Evolutionary conservation across 768 basidiomycete genomes (phyloP).

Genomic region (Paxillus involutus): DNA sequence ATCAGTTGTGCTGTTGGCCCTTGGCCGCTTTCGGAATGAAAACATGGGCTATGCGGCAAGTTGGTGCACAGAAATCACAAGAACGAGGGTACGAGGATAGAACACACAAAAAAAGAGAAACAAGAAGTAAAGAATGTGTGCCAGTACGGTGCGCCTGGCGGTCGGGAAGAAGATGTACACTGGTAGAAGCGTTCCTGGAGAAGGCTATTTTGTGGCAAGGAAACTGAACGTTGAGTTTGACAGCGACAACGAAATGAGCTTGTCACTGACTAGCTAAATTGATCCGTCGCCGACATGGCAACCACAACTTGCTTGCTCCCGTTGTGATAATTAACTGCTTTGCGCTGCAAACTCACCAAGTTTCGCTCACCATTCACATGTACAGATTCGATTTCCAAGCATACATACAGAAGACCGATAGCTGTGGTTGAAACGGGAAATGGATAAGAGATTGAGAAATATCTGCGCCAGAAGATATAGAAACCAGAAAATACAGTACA

Average conservation of each 20-base stretch:
- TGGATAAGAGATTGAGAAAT: slow-evolving; percentile 6
- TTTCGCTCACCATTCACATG: slow-evolving; percentile 9
- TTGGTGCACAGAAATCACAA: slow-evolving; percentile 22
- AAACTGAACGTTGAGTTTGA: not conserved
- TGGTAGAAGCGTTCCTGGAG: slow-evolving; percentile 10
- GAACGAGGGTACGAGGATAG: slow-evolving; percentile 24
- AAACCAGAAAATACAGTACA: slow-evolving; percentile 33
- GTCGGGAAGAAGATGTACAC: slow-evolving; percentile 14
- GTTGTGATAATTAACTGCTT: no score
- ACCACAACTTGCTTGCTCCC: slow-evolving; percentile 7
- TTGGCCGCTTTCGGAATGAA: slow-evolving; percentile 65
- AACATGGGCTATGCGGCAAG: slow-evolving; percentile 51
- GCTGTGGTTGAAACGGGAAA: slow-evolving; percentile 20
- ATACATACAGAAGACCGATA: slow-evolving; percentile 35
- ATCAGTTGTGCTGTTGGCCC: slow-evolving; percentile 42
- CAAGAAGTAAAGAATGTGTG: slow-evolving; percentile 25
- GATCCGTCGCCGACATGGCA: slow-evolving; percentile 25
- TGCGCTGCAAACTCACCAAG: not conserved
- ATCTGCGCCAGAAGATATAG: slow-evolving; percentile 8
- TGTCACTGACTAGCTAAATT: slow-evolving; percentile 20
- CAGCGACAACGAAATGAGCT: slow-evolving; percentile 9
- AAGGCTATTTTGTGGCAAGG: slow-evolving; percentile 9
- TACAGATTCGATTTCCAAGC: slow-evolving; percentile 22
- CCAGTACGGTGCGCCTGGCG: slow-evolving; percentile 7
- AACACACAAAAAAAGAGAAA: slow-evolving; percentile 3